phyloP scores from a whole-genome alignment of 257 asterid genomes.

The Solanum bulbocastanum region DNA sequence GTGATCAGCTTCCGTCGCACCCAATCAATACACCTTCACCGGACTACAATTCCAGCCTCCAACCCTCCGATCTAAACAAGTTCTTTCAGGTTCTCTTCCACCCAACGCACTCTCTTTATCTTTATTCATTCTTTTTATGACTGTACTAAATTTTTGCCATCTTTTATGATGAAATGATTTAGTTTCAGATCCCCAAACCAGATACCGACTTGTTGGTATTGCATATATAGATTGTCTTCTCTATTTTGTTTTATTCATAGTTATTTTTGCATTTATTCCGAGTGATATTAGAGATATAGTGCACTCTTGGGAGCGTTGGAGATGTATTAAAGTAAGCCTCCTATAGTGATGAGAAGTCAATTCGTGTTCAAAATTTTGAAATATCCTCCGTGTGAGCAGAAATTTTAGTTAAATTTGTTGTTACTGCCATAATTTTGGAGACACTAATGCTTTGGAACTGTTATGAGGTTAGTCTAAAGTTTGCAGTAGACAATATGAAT shows the following conservation, averaged over 20 bases:
- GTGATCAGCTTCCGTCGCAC: slow-evolving; percentile 6
- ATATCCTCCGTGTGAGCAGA: not conserved
- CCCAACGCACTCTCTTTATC: not conserved
- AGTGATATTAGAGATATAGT: not conserved
- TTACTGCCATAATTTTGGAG: not conserved
- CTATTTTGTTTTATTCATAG: not conserved
- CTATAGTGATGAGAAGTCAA: not conserved
- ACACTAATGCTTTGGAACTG: not conserved
- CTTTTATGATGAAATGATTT: not conserved
- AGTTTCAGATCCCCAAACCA: not conserved
- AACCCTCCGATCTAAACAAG: slow-evolving; percentile 41
- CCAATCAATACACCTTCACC: not conserved
- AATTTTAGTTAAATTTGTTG: not conserved
- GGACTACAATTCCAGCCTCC: slow-evolving; percentile 20
- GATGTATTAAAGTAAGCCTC: not conserved
- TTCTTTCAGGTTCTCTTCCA: slow-evolving; percentile 48
- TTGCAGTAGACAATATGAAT: not conserved
- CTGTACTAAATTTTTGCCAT: not conserved
- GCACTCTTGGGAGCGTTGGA: not conserved
- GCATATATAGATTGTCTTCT: too few species aligned
- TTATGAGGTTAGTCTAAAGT: not conserved
- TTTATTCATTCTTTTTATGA: not conserved
- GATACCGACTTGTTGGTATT: too few species aligned
- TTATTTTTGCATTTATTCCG: not conserved
- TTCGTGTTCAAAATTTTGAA: not conserved